phyloP scores from a whole-genome alignment of 495 filamentous ascomycete species.

The Penicillium taxi region DNA sequence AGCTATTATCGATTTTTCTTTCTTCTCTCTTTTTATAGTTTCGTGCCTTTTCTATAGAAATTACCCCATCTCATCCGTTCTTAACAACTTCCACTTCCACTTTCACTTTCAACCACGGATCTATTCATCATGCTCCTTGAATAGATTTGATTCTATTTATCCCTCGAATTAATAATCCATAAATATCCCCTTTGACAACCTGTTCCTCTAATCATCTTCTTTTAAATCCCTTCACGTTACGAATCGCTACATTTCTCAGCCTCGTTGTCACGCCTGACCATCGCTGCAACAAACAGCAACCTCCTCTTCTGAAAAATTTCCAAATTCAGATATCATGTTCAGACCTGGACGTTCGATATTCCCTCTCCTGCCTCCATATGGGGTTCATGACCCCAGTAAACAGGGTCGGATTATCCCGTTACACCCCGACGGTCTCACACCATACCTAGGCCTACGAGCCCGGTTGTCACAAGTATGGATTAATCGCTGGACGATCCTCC shows the following conservation, averaged over 20 bases:
- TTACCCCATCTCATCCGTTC: no score
- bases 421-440: constrained; percentile 76
- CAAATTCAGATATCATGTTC: constrained; percentile 31
- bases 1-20: not conserved
- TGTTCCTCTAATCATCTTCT: no score
- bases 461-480: constrained; percentile 93
- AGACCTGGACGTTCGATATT: constrained; percentile 30
- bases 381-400: constrained; percentile 30
- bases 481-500: constrained; percentile 91
- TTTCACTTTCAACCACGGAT: constrained; percentile 9
- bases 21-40: constrained; percentile 2
- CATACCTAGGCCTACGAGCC: constrained; percentile 84
- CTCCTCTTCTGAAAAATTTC: no score
- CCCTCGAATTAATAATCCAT: not conserved
- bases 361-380: constrained; percentile 39
- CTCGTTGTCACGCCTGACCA: not conserved
- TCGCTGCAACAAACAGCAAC: not conserved
- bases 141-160: constrained; percentile 3
- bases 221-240: no score
- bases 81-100: no score
- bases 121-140: constrained; percentile 9
- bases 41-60: not conserved
- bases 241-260: no score
- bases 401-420: constrained; percentile 24
- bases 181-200: no score